phyloP scores from a whole-genome alignment of 305 asterid species.

The Solanum chacoense region DNA sequence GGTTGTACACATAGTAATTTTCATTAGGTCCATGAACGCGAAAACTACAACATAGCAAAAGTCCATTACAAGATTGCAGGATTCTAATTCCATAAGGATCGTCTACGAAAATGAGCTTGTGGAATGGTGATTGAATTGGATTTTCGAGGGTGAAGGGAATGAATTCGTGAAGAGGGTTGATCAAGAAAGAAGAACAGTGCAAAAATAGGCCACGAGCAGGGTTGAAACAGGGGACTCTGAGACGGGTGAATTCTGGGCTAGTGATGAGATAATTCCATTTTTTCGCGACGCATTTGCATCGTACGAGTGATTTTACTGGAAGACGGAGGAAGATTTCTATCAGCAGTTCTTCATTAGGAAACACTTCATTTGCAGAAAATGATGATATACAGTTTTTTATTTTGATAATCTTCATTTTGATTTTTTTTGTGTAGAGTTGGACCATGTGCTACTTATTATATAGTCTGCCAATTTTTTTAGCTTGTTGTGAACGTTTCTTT shows the following conservation, averaged over 20 bases:
- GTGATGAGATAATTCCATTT: slow-evolving; percentile 27
- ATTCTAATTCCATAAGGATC: slow-evolving; percentile 14
- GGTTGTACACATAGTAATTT: slow-evolving; percentile 20
- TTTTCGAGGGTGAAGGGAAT: background rate
- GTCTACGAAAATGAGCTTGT: slow-evolving; percentile 2
- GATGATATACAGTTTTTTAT: background rate
- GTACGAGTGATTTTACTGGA: slow-evolving; percentile 27
- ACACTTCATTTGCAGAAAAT: slow-evolving; percentile 14
- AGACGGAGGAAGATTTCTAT: slow-evolving; percentile 15
- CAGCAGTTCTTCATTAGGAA: slow-evolving; percentile 20
- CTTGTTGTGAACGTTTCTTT: background rate
- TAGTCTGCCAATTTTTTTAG: background rate
- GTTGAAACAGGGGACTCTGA: slow-evolving; percentile 9
- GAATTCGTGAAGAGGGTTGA: slow-evolving; percentile 1
- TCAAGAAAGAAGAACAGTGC: background rate
- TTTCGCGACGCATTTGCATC: slow-evolving; percentile 27
- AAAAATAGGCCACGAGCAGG: slow-evolving; percentile 22
- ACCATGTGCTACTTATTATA: background rate
- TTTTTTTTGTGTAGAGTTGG: background rate
- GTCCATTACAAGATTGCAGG: slow-evolving; percentile 35
- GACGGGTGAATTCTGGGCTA: slow-evolving; percentile 9
- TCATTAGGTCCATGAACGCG: background rate
- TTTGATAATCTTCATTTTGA: background rate
- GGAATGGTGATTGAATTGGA: slow-evolving; percentile 8
- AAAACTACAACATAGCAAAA: slow-evolving; percentile 24